A percentile compares a stretch with the other conserved stretches of the same genome.
These are phyloP conservation scores for Cladosporium sp. DNA, from an alignment of 2,329 filamentous ascomycete species.

Conservation along the genomic window DNA sequence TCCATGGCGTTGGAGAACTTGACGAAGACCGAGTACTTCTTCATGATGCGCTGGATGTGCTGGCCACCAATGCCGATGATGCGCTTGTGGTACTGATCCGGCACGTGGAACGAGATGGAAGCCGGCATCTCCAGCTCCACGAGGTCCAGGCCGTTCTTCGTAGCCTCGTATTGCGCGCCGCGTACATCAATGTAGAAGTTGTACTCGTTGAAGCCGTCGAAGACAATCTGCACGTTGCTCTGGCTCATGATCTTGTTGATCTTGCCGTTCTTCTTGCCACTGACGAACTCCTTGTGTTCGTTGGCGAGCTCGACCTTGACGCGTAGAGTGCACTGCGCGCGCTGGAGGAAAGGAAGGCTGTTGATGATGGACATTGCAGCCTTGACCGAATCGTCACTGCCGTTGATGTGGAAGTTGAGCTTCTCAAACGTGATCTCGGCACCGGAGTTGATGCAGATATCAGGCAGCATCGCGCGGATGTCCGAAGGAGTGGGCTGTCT, in stretches of 20 bases:
- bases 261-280: constrained; percentile 99
- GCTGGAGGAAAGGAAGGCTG: constrained; percentile 80
- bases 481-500: constrained; percentile 60
- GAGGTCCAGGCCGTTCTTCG: constrained; percentile 83
- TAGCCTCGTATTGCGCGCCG: constrained; percentile 83
- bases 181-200: constrained; percentile 99
- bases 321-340: constrained; percentile 83
- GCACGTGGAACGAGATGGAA: constrained; percentile 97
- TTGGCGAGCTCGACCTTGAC: constrained; percentile 99
- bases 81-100: constrained; percentile 97
- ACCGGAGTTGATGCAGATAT: constrained; percentile 93
- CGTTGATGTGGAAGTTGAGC: constrained; percentile 86
- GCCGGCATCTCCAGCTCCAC: constrained; percentile 99
- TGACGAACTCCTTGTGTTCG: constrained; percentile 99
- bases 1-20: constrained; percentile 99
- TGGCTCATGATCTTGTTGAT: constrained; percentile 99
- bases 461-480: constrained; percentile 81
- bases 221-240: constrained; percentile 98
- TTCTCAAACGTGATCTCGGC: constrained; percentile 94
- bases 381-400: constrained; percentile 94
- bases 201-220: constrained; percentile 98
- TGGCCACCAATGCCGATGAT: constrained; percentile 98
- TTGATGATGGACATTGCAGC: constrained; percentile 91
- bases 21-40: constrained; percentile 99
- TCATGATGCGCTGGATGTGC: constrained; percentile 99